Base-by-base conservation (phyloP, 495 filamentous ascomycete species). In the Copromyces sp. region DNA sequence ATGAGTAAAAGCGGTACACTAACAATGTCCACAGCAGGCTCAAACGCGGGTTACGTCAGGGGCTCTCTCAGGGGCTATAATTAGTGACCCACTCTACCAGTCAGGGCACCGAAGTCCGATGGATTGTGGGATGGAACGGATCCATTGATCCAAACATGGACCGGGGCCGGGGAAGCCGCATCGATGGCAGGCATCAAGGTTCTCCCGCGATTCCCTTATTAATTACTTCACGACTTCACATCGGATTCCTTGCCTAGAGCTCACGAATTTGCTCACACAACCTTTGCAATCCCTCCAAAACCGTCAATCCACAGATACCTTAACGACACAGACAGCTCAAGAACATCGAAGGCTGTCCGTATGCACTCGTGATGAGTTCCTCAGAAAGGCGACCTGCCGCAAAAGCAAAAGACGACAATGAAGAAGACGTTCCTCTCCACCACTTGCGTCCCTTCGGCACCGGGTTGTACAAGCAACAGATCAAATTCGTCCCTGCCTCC, bases 401-500 rank as follows among this genome's bases (percentile, higher is more conserved):
- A 14, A 9, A 16, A 12, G 53, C 29, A 1, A 71, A 72, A 32
- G 74, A 80, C 17, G 71, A 80, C n/a, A 76, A 82, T 40, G 76
- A 74, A 45, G 90, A 92, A 73, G 87, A 88, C 68, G 84, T 92
- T 20, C 92, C 93, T 1, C 84, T 93, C 7, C 87, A 91, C 75
- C 86, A 91, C 75, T 89, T 91, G 76, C 90, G 90, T 16, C 86
- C 90, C n/a, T 97, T 95, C 78, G 92, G 92, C 42, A 87, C 91
- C 5, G 92, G 93, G 12, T 87, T 95, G 59, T 89, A 91, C 73
- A 88, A 90, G 14, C 92, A 92, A 82, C 86, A 87, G 39, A 89
- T 98, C n/a, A 84, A 87, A 8, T 97, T 98, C 79, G 90, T 98
- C 20, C 89, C 90, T 40, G 90, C 93, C 39, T 85, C 89, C 5